Base-by-base conservation (phyloP, 108 stramenopile species). In the Discostella pseudostelligera region DNA sequence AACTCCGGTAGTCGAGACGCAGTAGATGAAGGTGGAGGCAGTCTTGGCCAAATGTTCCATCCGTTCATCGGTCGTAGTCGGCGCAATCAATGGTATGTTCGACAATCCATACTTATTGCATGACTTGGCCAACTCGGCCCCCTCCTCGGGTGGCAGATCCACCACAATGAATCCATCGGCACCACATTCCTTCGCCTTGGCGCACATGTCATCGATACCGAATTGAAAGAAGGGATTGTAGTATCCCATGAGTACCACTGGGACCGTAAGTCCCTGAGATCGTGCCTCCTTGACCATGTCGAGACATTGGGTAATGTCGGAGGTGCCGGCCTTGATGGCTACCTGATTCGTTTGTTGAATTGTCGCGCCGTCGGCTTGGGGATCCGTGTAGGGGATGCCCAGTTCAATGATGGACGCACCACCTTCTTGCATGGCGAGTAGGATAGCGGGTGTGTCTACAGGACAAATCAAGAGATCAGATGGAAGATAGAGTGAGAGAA, bases 211-310 rank as follows among this genome's bases (percentile, higher is more conserved):
- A 7, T 97, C 96, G 45, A 92, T 76, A 9, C 96, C 97, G 69
- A 89, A 96, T 66, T 94, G 93, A 36, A 93, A 84, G 81, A 99
- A 97, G 21, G 97, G 97, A 69, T 99, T 99, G 82, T 86, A 92
- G 85, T 99, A 99, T 47, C 97, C 97, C 98, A 99, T 99, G 43
- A 99, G 87, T 26, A 99, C 88, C 44, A 99, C 95, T 43, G 98
- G 98, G 40, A 96, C 86, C 39, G 95, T 98, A 50, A 99, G 87
- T 32, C 98, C 98, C 81, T 74, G 70, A 14, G 75, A 78, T 12
- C 98, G 89, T 14, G 97, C 94, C 56, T 73, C 62, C 62, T 83
- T 81, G 56, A 97, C 93, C 80, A 94, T 89, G 16, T 66, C 88
- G 56, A 99, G 83, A 71, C 94, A 96, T 35, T 92, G 67, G 17